Percentiles rank a stretch among this genome's conserved stretches.
These are phyloP conservation scores for Aureobasidium sp. DNA, from an alignment of 2,329 filamentous ascomycete genomes.

Conservation along the genomic window DNA sequence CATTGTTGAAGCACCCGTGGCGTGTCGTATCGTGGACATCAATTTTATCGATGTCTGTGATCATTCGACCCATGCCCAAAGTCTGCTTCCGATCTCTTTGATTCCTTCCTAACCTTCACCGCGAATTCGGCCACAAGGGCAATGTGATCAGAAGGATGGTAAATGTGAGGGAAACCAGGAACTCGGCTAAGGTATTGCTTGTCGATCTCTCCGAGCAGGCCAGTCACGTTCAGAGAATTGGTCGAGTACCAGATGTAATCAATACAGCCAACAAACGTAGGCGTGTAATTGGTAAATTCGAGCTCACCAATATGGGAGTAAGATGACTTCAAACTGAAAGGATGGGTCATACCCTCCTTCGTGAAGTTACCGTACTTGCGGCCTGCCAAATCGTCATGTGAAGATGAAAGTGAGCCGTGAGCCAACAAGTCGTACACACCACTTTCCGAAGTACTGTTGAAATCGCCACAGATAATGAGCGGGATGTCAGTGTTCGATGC, in stretches of 20 bases:
- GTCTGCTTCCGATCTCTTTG: slow-evolving; percentile 30
- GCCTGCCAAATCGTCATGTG: slow-evolving; percentile 71
- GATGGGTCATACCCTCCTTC: slow-evolving; percentile 83
- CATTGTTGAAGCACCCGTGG: background rate
- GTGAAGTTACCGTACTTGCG: slow-evolving; percentile 92
- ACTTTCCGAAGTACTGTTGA: slow-evolving; percentile 83
- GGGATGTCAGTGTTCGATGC: slow-evolving; percentile 80
- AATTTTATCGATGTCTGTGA: background rate
- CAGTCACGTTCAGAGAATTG: slow-evolving; percentile 76
- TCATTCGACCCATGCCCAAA: slow-evolving; percentile 24
- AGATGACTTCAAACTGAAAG: slow-evolving; percentile 85
- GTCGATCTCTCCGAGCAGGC: slow-evolving; percentile 79
- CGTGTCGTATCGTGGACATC: background rate
- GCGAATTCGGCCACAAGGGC: slow-evolving; percentile 84
- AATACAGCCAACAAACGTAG: slow-evolving; percentile 83
- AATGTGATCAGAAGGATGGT: slow-evolving; percentile 90
- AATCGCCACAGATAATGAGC: slow-evolving; percentile 85
- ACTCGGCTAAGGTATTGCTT: slow-evolving; percentile 76
- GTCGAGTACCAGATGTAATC: slow-evolving; percentile 98
- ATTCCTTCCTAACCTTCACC: slow-evolving; percentile 77
- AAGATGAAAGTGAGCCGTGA: slow-evolving; percentile 66
- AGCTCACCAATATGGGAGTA: slow-evolving; percentile 81
- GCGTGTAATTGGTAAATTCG: slow-evolving; percentile 93
- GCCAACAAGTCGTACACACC: slow-evolving; percentile 88
- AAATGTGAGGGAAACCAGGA: slow-evolving; percentile 86